Base-by-base conservation (phyloP, 495 filamentous ascomycete genomes). In the Penicillium odoratum region DNA sequence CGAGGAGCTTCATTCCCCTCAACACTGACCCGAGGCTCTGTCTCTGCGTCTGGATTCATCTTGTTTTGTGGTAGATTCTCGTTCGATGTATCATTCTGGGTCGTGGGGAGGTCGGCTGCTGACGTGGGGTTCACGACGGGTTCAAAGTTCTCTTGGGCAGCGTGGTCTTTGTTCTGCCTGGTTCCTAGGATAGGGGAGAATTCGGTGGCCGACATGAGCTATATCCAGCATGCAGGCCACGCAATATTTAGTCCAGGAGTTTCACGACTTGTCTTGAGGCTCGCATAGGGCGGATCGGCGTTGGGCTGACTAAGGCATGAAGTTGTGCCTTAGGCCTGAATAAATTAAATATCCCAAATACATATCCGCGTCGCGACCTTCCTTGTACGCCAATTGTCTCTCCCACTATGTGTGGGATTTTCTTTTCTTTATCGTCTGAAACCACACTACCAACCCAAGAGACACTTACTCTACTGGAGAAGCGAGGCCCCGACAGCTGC, bases 371-470 rank as follows among this genome's bases (percentile, higher is more conserved):
- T 33, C 51, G 36, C 40, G 28, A 26, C 50, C 21, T 21, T 51
- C 38, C 15, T 26, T 21, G 30, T 36, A 8, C 50, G 26, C 10
- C 38, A 34, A 18, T 26, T 38, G 15, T 53, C 30, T 28, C 59
- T 21, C 11, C 62, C 59, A 66, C 55, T 57, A 88, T 88, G 85
- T 88, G 85, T 65, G 85, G 85, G 60, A 88, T 88, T 34, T 87
- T 80, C 61, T 83, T 84, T 63, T 82, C 84, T 9, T 61, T 82
- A 55, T 64, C 70, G 36, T 56, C 63, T 11, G 57, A 48, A 31
- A 58, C 66, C 43, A 59, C 66, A 38, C 55, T 60, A 57, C 75
- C 82, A 28, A 71, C 70, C 45, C 53, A 71, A n/a, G 67, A 78
- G 49, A 75, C 81, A 5, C 57, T 70, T 18, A 33, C 68, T 45